Base-by-base conservation (phyloP, 768 basidiomycete genomes). In the Calocybe cyanea region DNA sequence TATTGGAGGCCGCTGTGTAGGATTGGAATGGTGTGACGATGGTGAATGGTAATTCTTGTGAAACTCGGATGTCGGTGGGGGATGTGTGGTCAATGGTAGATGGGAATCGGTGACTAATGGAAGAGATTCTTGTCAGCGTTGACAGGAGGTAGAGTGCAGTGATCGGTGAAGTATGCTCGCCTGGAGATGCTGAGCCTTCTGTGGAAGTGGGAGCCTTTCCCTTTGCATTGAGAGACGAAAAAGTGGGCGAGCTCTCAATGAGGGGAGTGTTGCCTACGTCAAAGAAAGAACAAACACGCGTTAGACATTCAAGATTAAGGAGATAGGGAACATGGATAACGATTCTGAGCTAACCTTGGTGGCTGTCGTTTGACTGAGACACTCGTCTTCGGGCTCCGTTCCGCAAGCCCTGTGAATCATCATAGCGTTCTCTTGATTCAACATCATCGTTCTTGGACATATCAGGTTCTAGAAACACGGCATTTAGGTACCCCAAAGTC, bases 401-500 rank as follows among this genome's bases (percentile, higher is more conserved):
- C 42, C 70, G 65, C 21, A 62, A 56, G 44, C 75, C 75, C 28
- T 66, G 69, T 0, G 68, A 61, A 39, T 76, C 77, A 49, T 78
- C 76, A 43, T 76, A 28, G 1, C 68, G 67, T 45, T 64, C 65
- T 43, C 63, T 57, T 30, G 61, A 57, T 49, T 76, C 75, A 3
- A 72, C 74, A 25, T 74, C 70, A 31, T 64, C 60, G 14, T 70
- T 71, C 49, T 71, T 71, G 40, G 71, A 66, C 43, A 72, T 66
- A 23, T 67, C 57, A 34, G 75, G 68, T 8, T 71, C 71, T 48
- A 75, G 38, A 53, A 71, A 48, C 73, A 71, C 43, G 78, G 77
- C 73, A 60, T 83, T 72, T 45, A 67, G 59, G 54, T 75, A n/a
- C n/a, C n/a, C n/a, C n/a, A n/a, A n/a, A 66, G 54, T 75, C 73